Percentiles rank a stretch among this genome's conserved stretches.
These are phyloP conservation scores for Trichoderma sp. DNA, from an alignment of 2,329 filamentous ascomycete genomes.

Conservation along the genomic window DNA sequence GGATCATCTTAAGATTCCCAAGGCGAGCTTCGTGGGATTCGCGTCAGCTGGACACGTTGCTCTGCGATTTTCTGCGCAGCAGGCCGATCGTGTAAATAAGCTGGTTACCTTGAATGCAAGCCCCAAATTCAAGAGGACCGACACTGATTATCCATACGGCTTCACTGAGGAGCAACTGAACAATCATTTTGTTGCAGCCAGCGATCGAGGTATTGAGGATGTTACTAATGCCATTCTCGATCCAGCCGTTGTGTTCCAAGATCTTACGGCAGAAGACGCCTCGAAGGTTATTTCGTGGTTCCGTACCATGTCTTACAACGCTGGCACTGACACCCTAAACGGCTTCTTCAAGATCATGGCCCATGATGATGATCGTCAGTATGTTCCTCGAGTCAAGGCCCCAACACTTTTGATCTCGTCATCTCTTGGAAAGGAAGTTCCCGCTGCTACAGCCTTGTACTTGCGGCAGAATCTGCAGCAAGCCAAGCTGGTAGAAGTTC, in stretches of 20 bases:
- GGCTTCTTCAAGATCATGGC: not conserved
- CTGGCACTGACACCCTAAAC: not conserved
- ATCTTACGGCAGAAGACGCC: not conserved
- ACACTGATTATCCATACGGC: not conserved
- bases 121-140: not conserved
- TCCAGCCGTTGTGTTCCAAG: not conserved
- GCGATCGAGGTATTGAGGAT: not conserved
- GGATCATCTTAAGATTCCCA: not conserved
- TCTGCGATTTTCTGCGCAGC: not conserved
- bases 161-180: not conserved
- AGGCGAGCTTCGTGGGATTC: not conserved
- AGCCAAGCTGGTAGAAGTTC: not conserved
- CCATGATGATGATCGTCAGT: not conserved
- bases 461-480: not conserved
- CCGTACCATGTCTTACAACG: not conserved
- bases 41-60: not conserved
- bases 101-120: not conserved
- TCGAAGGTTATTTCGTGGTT: not conserved
- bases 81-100: not conserved
- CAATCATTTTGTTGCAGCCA: not conserved
- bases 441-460: not conserved
- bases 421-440: not conserved
- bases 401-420: not conserved
- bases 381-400: not conserved
- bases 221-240: not conserved